Conservation (phyloP, 495 filamentous ascomycete species). For the Tuber magnatum region DNA sequence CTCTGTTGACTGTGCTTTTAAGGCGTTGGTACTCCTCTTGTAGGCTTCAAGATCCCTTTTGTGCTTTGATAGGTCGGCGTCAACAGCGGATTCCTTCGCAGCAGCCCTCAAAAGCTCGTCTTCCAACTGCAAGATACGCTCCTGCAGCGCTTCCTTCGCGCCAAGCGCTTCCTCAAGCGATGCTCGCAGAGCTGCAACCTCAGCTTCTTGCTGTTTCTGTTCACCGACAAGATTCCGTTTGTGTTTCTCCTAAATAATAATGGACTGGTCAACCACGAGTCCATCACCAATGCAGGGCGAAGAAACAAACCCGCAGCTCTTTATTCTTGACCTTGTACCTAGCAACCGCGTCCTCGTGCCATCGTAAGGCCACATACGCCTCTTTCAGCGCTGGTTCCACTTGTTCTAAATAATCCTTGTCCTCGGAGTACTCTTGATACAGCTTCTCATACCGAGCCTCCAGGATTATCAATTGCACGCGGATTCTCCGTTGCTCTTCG, state of each 20-base stretch:
- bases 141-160: conserved; percentile 65
- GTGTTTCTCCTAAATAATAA: conserved; percentile 13
- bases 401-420: conserved; percentile 32
- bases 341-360: conserved; percentile 9
- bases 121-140: conserved; percentile 44
- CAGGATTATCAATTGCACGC: conserved; percentile 24
- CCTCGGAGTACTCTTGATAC: conserved; percentile 18
- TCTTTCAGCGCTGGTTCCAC: conserved; percentile 41
- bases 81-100: conserved; percentile 7
- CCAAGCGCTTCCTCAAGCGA: conserved; percentile 54
- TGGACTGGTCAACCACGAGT: background rate
- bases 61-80: conserved; percentile 28
- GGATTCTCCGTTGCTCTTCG: conserved; percentile 29
- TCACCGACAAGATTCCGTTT: background rate
- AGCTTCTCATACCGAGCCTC: conserved; percentile 28
- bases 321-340: conserved; percentile 7
- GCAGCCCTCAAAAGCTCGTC: conserved; percentile 42
- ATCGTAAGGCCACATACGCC: conserved; percentile 10
- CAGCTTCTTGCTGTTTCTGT: conserved; percentile 10
- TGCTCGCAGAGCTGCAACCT: conserved; percentile 52
- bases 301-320: conserved; percentile 7
- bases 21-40: conserved; percentile 24
- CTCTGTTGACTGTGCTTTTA: conserved; percentile 7
- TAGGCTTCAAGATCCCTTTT: conserved; percentile 23
- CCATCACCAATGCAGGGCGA: background rate